phyloP scores from a whole-genome alignment of 148 eudicot species.

The Rhododendron mucronatum region DNA sequence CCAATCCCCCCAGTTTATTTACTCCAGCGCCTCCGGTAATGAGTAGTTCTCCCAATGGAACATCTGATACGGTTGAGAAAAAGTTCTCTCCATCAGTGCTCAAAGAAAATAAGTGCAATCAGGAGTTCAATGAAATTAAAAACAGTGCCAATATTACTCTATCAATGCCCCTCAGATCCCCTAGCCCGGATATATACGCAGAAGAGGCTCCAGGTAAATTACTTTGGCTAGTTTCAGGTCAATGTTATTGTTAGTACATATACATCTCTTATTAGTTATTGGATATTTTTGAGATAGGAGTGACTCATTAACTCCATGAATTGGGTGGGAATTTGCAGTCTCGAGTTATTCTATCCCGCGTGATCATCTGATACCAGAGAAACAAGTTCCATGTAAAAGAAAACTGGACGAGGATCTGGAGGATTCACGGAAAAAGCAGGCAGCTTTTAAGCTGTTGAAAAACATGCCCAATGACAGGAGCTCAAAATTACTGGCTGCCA shows the following conservation, averaged over 20 bases:
- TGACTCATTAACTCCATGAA: constrained; percentile 13
- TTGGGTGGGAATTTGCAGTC: constrained; percentile 31
- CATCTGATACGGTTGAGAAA: constrained; percentile 2
- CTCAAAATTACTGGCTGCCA: constrained; percentile 24
- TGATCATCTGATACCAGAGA: constrained; percentile 22
- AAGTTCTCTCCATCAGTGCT: constrained; percentile 12
- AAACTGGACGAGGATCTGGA: constrained; percentile 29
- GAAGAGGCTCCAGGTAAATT: constrained; percentile 57
- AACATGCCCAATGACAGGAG: constrained; percentile 23
- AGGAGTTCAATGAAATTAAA: neutral
- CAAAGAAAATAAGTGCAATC: constrained; percentile 7
- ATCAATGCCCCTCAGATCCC: constrained; percentile 36
- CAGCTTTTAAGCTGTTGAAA: constrained; percentile 26
- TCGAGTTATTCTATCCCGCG: constrained; percentile 21
- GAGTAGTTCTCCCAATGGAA: constrained; percentile 9
- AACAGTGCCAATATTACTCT: constrained; percentile 16
- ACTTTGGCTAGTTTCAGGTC: neutral
- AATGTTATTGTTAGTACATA: neutral
- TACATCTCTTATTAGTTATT: neutral
- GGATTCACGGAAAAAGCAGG: constrained; percentile 41
- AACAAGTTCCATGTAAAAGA: constrained; percentile 31
- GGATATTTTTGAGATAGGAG: neutral
- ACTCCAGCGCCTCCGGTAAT: constrained; percentile 8
- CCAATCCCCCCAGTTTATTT: neutral
- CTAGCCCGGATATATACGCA: constrained; percentile 46